Base-by-base conservation (phyloP, 768 basidiomycete species). In the Austroboletus eburneus region DNA sequence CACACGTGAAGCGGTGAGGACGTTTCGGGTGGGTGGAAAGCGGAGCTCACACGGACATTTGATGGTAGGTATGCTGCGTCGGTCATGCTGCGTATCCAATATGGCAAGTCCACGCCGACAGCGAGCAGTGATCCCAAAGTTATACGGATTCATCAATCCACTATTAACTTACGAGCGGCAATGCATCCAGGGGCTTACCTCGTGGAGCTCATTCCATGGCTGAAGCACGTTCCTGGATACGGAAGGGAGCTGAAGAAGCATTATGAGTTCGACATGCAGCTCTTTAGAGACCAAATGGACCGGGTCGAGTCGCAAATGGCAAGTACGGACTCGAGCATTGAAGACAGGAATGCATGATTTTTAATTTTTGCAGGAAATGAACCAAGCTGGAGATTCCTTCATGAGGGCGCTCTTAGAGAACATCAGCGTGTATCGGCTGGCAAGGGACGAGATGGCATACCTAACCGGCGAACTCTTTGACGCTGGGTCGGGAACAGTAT, bases 401-500 rank as follows among this genome's bases (percentile, higher is more conserved):
- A 77, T 69, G 4, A 75, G 70, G 56, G 74, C 74, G 39, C 70
- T 82, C 21, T 56, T 82, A 12, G 77, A 81, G 50, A 67, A 71
- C 5, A 70, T 73, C 47, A 42, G 56, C 2, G 72, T 76, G 45
- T 71, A 77, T 22, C 68, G 64, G 8, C 67, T 83, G 2, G 69
- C 76, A 3, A 69, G 71, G 34, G 68, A 76, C 43, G 80, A 83
- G 50, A 72, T 74, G 12, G 73, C 80, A 0, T 84, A 79, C 57
- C 70, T 83, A 5, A 76, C 75, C 2, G 82, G 81, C 0, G 70
- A 69, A 27, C 72, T 83, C 61, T 83, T 80, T 50, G 76, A 73
- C n/a, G 82, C 80, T 21, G 82, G 79, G 1, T 72, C 75, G 1
- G 80, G 78, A 43, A 83, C 80, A 5, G 70, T 68, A 48, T 39